Evolutionary conservation across 495 filamentous ascomycete genomes (phyloP).

Genomic region (Rusavskia elegans): DNA sequence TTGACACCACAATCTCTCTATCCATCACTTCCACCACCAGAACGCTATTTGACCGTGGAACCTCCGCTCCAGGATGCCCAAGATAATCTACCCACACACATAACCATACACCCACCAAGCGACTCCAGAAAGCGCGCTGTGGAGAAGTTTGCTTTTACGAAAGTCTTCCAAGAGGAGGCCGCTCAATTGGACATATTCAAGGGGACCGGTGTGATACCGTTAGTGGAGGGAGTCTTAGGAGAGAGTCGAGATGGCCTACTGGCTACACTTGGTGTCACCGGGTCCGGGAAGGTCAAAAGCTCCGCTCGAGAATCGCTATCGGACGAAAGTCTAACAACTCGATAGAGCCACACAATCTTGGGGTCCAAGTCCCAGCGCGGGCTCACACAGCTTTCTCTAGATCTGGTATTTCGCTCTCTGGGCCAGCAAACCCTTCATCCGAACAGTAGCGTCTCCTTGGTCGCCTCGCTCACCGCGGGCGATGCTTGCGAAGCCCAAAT

Average conservation of each 20-base stretch:
- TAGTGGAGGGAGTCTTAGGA: constrained; percentile 65
- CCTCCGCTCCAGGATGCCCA: constrained; percentile 27
- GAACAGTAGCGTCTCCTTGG: constrained; percentile 41
- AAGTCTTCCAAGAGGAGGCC: constrained; percentile 75
- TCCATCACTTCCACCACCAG: constrained; percentile 21
- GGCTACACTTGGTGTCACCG: constrained; percentile 87
- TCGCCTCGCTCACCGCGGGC: constrained; percentile 54
- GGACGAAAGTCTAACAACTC: constrained; percentile 11
- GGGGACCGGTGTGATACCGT: constrained; percentile 54
- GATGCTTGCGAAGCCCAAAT: constrained; percentile 76
- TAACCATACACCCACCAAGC: constrained; percentile 72
- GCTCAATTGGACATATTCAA: constrained; percentile 78
- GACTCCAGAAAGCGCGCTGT: constrained; percentile 67
- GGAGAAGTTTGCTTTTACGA: constrained; percentile 89
- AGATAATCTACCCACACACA: constrained; percentile 48
- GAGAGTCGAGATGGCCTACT: constrained; percentile 78
- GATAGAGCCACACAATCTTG: constrained; percentile 88
- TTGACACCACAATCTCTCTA: constrained; percentile 15
- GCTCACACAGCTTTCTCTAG: constrained; percentile 78
- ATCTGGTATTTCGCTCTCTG: constrained; percentile 73
- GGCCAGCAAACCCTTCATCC: constrained; percentile 44
- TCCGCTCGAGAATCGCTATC: neutral
- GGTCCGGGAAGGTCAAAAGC: constrained; percentile 74
- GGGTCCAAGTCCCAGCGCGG: constrained; percentile 76
- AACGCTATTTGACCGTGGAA: constrained; percentile 72